Base-by-base conservation (phyloP, 177 flowering plant species). In the Tripterygium wilfordii region DNA sequence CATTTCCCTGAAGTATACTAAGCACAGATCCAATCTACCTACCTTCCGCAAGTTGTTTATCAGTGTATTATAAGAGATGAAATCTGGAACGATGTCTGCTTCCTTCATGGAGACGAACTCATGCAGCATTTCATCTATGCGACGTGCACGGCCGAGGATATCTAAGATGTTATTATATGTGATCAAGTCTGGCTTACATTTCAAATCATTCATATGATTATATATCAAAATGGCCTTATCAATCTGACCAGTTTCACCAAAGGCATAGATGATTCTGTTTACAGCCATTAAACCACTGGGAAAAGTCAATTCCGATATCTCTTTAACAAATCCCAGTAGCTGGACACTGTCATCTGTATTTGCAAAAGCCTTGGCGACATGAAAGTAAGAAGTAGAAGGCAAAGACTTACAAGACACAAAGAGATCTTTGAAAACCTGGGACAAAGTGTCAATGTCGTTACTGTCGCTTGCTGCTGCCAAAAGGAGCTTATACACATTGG, bases 141-240 rank as follows among this genome's bases (percentile, higher is more conserved):
- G 58, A 24, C 95, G 86, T 15, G 64, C 58, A 33, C 65, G 68
- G 25, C 92, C 98, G 64, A 85, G 66, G 24, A 78, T 58, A 19
- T 58, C 79, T 51, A 92, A 52, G 27, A 92, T 58, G 22, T 66
- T 85, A 54, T 88, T 88, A 45, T 72, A 82, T 17, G 96, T 86
- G 29, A 85, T 42, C 48, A 79, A 36, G 48, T 88, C 96, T 17
- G 86, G 91, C 51, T 67, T 69, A 58, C 78, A 82, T 42, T 70
- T 65, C 54, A 68, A 43, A 62, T 49, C 53, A 64, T 75, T 79
- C 71, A 83, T 68, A 28, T 70, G 66, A 50, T 74, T 65, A 65
- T 77, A 86, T 40, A 92, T 71, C 57, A 74, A n/a, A 43, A 92
- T 46, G 24, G 95, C 85, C 54, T 79, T 83, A 15, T 80, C 85